Evolutionary conservation across 2,329 filamentous ascomycete genomes (phyloP).

Genomic region (Hyphodiscus sp.): DNA sequence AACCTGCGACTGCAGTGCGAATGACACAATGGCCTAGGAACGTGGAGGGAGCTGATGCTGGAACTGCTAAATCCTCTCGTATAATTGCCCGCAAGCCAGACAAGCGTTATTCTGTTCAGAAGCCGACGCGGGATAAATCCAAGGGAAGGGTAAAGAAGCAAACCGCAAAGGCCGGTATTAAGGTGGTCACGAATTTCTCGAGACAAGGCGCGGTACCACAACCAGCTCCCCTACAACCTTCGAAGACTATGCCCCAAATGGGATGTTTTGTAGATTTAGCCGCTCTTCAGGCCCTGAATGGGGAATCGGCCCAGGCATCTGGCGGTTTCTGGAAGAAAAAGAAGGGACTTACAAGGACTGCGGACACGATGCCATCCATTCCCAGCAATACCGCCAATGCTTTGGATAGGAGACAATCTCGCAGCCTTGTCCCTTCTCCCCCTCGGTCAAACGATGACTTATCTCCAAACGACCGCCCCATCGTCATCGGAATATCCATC

Average conservation of each 20-base stretch:
- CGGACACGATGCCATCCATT: background rate
- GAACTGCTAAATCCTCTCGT: conserved; percentile 11
- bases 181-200: conserved; percentile 63
- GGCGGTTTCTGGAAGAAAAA: conserved; percentile 27
- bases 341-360: conserved; percentile 11
- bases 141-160: conserved; percentile 54
- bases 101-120: conserved; percentile 29
- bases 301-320: conserved; percentile 14
- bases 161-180: conserved; percentile 58
- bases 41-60: conserved; percentile 9
- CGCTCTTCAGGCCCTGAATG: conserved; percentile 51
- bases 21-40: conserved; percentile 21
- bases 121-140: conserved; percentile 43
- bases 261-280: conserved; percentile 44
- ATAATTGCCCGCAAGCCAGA: conserved; percentile 15
- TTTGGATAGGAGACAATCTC: conserved; percentile 1
- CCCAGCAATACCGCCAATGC: background rate
- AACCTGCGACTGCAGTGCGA: conserved; percentile 3
- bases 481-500: conserved; percentile 65
- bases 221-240: conserved; percentile 32
- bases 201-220: conserved; percentile 38
- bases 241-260: conserved; percentile 11
- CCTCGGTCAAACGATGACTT: conserved; percentile 37
- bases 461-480: conserved; percentile 64
- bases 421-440: conserved; percentile 7